A percentile compares a stretch with the other conserved stretches of the same genome.
Evolutionary conservation across 768 basidiomycete genomes (phyloP).

Genomic region (Trametes cinnabarina): DNA sequence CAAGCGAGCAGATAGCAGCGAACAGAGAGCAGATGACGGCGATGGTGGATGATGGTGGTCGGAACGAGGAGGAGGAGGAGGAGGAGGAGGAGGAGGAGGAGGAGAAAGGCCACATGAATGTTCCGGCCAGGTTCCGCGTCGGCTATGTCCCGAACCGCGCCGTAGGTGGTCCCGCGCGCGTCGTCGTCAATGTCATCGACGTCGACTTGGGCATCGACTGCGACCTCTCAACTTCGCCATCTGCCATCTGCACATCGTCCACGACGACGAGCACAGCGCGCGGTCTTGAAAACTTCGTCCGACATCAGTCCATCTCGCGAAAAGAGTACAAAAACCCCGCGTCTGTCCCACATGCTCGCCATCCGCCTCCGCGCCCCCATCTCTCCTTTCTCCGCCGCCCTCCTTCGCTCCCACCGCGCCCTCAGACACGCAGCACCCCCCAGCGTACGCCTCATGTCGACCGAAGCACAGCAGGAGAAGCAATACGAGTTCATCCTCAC

Average conservation of each 20-base stretch:
- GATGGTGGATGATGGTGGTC: too few relatives aligned
- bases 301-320: neutral
- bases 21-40: too few relatives aligned
- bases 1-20: too few relatives aligned
- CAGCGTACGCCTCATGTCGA: constrained; percentile 44
- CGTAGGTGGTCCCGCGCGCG: neutral
- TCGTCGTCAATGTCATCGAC: neutral
- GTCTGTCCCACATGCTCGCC: neutral
- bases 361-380: constrained; percentile 8
- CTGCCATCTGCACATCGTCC: too few relatives aligned
- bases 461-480: constrained; percentile 19
- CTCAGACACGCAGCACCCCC: constrained; percentile 5
- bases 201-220: too few relatives aligned
- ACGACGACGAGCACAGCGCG: constrained; percentile 1
- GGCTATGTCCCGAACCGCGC: neutral
- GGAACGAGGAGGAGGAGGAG: neutral
- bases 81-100: neutral
- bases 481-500: constrained; percentile 67
- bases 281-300: neutral
- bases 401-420: constrained; percentile 10
- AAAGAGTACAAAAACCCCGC: neutral
- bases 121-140: neutral
- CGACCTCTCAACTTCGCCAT: neutral
- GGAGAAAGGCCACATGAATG: neutral
- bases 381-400: constrained; percentile 7